Evolutionary conservation across 805 yeast species (phyloP), one percentile per base, ranked within the genome.

Genomic region (Ogataea trehaloabstinens): DNA sequence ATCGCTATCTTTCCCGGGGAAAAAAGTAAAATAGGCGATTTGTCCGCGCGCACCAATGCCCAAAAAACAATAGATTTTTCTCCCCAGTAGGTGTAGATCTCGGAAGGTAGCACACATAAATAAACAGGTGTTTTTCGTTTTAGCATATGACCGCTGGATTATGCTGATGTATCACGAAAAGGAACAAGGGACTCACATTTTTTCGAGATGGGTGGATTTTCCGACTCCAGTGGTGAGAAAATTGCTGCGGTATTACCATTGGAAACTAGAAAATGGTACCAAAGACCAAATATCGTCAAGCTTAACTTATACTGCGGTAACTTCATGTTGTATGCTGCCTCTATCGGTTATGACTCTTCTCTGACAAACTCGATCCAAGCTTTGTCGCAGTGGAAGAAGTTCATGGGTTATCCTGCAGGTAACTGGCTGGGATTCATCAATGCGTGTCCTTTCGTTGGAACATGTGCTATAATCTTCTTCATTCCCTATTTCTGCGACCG

Each of bases 291-390:
- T 35, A 33, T 48, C 13, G 31, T 39, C 18, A 46, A 41, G 28
- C 36, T 48, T n/a, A 40, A 48, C 30, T 6, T 48, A 12, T 21
- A 44, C 12, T 18, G 37, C 27, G 37, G 35, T 30, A 41, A 42
- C 32, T 46, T 46, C 29, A 36, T 48, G 28, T 44, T 48, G 10
- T 46, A 37, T 34, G 51, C 45, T 15, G 39, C 51, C 5, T 38
- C 51, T 11, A 48, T 46, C 28, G 53, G 53, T 18, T 48, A 46
- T 34, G 53, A 48, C 28, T 46, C 53, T 8, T 45, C 50, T 12
- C 19, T 48, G 19, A 48, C 51, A 21, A 46, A 40, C 34, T 40
- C 51, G 7, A 44, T 48, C 27, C 53, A 48, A 28, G 51, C 51
- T 4, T 35, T 48, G 12, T 35, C 43, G 11, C 33, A n/a, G 10